These are phyloP conservation scores for Taiozyma sp. DNA, from an alignment of 1,139 yeast species.

Conservation along the genomic window DNA sequence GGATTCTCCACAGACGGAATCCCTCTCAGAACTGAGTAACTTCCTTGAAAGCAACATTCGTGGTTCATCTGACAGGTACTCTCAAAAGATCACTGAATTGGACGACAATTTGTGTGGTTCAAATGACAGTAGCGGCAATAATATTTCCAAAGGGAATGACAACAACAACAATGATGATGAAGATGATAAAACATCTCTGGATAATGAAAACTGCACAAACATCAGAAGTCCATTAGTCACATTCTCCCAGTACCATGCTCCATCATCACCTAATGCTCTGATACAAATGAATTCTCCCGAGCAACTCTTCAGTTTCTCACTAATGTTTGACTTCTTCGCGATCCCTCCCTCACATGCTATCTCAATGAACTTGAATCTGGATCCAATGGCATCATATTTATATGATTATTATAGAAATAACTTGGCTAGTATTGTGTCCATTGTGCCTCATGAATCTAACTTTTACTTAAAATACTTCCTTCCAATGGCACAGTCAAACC, in stretches of 20 bases:
- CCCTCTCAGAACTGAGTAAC: slow-evolving; percentile 18
- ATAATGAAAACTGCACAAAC: background rate
- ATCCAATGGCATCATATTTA: slow-evolving; percentile 42
- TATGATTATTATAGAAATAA: slow-evolving; percentile 65
- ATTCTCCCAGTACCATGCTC: background rate
- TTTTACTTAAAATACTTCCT: slow-evolving; percentile 69
- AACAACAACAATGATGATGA: background rate
- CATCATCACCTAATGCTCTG: background rate
- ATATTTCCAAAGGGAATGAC: background rate
- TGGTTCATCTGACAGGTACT: slow-evolving; percentile 12
- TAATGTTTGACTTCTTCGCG: background rate
- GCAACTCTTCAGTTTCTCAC: background rate
- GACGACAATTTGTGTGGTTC: slow-evolving; percentile 8
- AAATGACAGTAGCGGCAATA: background rate
- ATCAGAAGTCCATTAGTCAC: background rate
- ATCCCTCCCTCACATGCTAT: slow-evolving; percentile 9
- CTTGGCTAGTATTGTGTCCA: slow-evolving; percentile 53
- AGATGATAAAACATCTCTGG: background rate
- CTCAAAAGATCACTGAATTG: slow-evolving; percentile 14
- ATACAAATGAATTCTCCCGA: background rate
- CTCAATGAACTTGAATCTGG: slow-evolving; percentile 29
- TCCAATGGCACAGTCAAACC: slow-evolving; percentile 69
- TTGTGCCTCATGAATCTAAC: slow-evolving; percentile 63
- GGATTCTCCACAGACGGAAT: slow-evolving; percentile 9
- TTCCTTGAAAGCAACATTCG: slow-evolving; percentile 22